Percentiles rank a stretch among this genome's conserved stretches.
phyloP scores from a whole-genome alignment of 1,284 basidiomycete genomes.

The Ganoderma leucocontextum region DNA sequence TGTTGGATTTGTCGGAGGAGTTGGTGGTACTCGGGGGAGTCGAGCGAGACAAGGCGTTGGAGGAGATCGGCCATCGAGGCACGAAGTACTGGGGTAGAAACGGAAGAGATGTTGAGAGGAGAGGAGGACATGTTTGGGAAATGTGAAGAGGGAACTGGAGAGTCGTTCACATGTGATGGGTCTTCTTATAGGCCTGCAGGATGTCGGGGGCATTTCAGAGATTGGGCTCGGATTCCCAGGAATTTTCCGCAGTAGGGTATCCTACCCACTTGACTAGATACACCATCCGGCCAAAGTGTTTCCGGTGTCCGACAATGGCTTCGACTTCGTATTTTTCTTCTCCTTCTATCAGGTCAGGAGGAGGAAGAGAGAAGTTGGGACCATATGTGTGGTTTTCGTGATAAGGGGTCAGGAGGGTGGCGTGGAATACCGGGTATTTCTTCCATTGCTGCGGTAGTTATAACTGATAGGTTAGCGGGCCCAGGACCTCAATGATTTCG shows the following conservation, averaged over 20 bases:
- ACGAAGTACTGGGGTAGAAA: no score
- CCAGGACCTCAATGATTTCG: not conserved
- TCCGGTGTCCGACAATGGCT: conserved; percentile 23
- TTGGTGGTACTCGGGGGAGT: no score
- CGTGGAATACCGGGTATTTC: conserved; percentile 26
- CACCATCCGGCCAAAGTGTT: not conserved
- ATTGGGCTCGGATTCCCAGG: not conserved
- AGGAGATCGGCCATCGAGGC: no score
- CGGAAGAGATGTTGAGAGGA: not conserved
- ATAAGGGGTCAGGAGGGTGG: conserved; percentile 16
- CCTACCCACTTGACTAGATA: conserved; percentile 27
- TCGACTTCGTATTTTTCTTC: conserved; percentile 28
- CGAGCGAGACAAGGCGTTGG: no score
- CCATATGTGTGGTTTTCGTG: conserved; percentile 24
- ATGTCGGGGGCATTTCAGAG: not conserved
- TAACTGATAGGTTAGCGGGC: not conserved
- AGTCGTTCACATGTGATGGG: not conserved
- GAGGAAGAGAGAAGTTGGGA: conserved; percentile 16
- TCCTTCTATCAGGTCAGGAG: conserved; percentile 22
- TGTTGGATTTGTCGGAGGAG: no score
- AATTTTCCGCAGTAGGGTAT: conserved; percentile 8
- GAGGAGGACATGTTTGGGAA: not conserved
- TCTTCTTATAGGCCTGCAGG: not conserved
- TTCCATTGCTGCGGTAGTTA: not conserved
- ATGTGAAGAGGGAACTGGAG: not conserved